phyloP scores from a whole-genome alignment of 2,329 filamentous ascomycete species.

The Mariannaea elegans region DNA sequence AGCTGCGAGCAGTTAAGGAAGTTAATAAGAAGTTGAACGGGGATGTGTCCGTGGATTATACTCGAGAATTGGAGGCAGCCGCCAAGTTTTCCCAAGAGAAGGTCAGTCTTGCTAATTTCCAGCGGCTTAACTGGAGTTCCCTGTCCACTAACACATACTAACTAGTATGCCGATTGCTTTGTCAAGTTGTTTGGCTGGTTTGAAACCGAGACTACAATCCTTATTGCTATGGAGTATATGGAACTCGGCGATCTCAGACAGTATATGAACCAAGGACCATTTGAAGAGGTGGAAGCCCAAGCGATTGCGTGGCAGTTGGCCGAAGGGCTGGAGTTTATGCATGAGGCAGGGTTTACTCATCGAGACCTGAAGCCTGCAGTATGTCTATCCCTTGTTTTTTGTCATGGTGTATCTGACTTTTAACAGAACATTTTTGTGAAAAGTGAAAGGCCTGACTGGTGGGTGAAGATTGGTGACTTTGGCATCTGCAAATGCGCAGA shows the following conservation, averaged over 20 bases:
- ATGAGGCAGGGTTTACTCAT: neutral
- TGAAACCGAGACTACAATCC: neutral
- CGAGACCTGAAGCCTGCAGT: conserved; percentile 7
- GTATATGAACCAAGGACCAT: neutral
- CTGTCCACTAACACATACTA: neutral
- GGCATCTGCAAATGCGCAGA: conserved; percentile 8
- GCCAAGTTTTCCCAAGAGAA: neutral
- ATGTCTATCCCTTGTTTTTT: neutral
- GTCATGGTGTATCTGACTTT: too few relatives aligned
- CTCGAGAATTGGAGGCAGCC: conserved; percentile 4
- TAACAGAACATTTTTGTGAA: conserved; percentile 8
- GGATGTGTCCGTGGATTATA: neutral
- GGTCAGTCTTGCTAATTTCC: neutral
- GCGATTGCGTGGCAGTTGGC: neutral
- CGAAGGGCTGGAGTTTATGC: neutral
- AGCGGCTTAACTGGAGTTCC: neutral
- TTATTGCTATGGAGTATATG: conserved; percentile 9
- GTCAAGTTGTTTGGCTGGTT: conserved; percentile 7
- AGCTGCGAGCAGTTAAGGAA: conserved; percentile 5
- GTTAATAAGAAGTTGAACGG: neutral
- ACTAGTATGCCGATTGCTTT: conserved; percentile 7
- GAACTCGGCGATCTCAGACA: conserved; percentile 1
- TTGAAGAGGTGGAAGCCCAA: neutral
- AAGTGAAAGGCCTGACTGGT: neutral
- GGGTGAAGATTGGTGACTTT: conserved; percentile 8